Base-by-base conservation (phyloP, 257 asterid species). In the Capsicum pubescens region DNA sequence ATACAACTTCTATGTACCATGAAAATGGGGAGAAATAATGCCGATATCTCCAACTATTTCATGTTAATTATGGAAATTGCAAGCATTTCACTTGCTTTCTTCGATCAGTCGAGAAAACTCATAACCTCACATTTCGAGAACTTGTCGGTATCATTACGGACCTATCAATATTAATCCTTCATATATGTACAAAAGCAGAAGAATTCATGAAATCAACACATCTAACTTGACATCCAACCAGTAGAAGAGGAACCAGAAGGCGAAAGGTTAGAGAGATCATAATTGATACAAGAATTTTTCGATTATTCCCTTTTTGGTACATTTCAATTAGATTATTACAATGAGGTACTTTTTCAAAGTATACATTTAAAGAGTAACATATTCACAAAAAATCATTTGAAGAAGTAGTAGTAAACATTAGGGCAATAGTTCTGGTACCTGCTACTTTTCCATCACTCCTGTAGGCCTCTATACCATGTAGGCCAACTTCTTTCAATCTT, bases 361-460 rank as follows among this genome's bases (percentile, higher is more conserved):
- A 54, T 77, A 6, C 64, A 54, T 77, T 54, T 54, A 77, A 35
- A 39, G 54, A 32, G 46, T 7, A 76, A 77, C 50, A 54, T 21
- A 76, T 77, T 77, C 81, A 54, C 50, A 70, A 17, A 55, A 55
- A 66, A 10, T 46, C 78, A 83, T 11, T 9, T 42, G 13, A 46
- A 32, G 32, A 3, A 68, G 50, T n/a, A 59, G 44, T 19, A 17
- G 46, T 32, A 50, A 70, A 48, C 21, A 42, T 68, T 39, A 71
- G 56, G 80, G 61, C 69, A 36, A 56, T 21, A 17, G 46, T 50
- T 46, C 57, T 26, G 21, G 50, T 88, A 95, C 99, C 94, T 83
- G 97, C 92, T 26, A 97, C 86, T 90, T 95, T 97, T 71, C 98
- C 98, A 1, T 93, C 99, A 70, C 99, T 93, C 91, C 98, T 91